Conservation (phyloP, 805 yeast species). For the Peterozyma toletana region DNA sequence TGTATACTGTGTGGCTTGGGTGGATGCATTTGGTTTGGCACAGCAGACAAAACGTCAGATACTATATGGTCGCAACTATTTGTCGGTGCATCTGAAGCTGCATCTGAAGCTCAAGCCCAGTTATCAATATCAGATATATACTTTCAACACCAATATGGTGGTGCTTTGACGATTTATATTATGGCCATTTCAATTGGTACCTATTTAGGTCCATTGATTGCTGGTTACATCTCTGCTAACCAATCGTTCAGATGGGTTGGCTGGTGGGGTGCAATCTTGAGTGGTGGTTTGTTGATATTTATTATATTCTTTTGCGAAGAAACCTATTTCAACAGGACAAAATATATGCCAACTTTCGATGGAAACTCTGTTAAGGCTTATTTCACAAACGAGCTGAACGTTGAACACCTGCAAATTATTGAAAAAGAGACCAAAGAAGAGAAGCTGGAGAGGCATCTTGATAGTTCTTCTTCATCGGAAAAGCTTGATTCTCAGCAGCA, state of each 20-base stretch:
- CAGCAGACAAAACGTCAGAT: slow-evolving; percentile 43
- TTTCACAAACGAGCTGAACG: slow-evolving; percentile 4
- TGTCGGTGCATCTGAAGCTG: slow-evolving; percentile 74
- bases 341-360: slow-evolving; percentile 17
- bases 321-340: slow-evolving; percentile 55
- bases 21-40: slow-evolving; percentile 71
- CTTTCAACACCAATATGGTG: slow-evolving; percentile 71
- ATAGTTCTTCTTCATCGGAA: slow-evolving; percentile 2
- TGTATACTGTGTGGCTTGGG: slow-evolving; percentile 52
- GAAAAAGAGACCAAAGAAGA: slow-evolving; percentile 1
- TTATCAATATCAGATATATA: slow-evolving; percentile 65
- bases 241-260: slow-evolving; percentile 78
- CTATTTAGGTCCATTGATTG: slow-evolving; percentile 71
- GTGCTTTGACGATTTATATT: slow-evolving; percentile 66
- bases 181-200: slow-evolving; percentile 72
- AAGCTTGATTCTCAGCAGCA: slow-evolving; percentile 5
- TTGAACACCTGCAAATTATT: background rate
- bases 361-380: slow-evolving; percentile 6
- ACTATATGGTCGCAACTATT: slow-evolving; percentile 74
- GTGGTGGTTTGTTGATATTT: slow-evolving; percentile 49
- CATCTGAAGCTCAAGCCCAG: slow-evolving; percentile 70
- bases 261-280: slow-evolving; percentile 55
- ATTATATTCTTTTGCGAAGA: slow-evolving; percentile 62
- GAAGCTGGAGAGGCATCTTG: background rate
- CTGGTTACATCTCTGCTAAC: slow-evolving; percentile 60